Conservation (phyloP, 129 eudicot species). For the Gnaphalium uliginosum region DNA sequence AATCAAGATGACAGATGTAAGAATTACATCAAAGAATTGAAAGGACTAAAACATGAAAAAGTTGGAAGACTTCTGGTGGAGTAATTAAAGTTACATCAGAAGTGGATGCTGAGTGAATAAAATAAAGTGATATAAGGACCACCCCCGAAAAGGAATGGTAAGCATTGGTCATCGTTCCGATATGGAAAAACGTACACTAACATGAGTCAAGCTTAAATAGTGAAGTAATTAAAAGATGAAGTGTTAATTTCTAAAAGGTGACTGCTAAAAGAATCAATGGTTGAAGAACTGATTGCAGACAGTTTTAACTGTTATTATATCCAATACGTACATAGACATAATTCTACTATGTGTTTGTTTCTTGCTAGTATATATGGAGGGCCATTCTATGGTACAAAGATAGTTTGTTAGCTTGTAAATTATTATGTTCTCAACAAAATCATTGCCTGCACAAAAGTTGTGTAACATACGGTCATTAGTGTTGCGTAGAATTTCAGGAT, state of each 20-base stretch:
- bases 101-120: constrained; percentile 48
- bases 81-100: constrained; percentile 43
- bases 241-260: constrained; percentile 18
- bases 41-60: constrained; percentile 28
- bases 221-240: constrained; percentile 26
- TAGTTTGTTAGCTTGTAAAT: constrained; percentile 17
- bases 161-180: constrained; percentile 41
- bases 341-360: neutral
- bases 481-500: constrained; percentile 43
- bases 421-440: constrained; percentile 37
- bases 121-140: constrained; percentile 43
- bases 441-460: constrained; percentile 46
- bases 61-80: constrained; percentile 13
- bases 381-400: constrained; percentile 20
- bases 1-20: constrained; percentile 34
- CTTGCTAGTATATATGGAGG: constrained; percentile 6
- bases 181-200: constrained; percentile 21
- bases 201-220: constrained; percentile 43
- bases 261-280: constrained; percentile 12
- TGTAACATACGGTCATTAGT: constrained; percentile 38
- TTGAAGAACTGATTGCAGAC: neutral
- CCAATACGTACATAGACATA: neutral
- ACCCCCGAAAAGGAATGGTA: constrained; percentile 50
- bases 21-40: constrained; percentile 25
- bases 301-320: neutral